These are phyloP conservation scores for Rubia tinctorum DNA, from an alignment of 305 asterid genomes.

Conservation along the genomic window DNA sequence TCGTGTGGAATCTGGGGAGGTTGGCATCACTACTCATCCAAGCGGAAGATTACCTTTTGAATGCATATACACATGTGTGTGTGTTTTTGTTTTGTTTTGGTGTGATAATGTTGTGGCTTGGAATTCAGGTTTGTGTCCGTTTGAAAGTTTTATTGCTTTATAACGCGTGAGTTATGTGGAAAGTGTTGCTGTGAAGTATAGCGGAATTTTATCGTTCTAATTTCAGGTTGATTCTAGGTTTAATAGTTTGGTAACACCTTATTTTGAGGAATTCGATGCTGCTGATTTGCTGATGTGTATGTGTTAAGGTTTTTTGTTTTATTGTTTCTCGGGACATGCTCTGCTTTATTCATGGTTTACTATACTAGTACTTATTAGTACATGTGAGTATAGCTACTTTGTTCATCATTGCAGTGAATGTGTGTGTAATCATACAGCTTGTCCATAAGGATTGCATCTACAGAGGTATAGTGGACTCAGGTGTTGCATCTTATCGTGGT, in stretches of 20 bases:
- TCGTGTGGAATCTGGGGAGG: slow-evolving; percentile 38
- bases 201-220: not conserved
- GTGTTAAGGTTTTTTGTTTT: not conserved
- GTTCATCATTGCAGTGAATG: too few species aligned
- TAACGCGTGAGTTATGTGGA: not conserved
- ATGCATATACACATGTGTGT: not conserved
- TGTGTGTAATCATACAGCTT: too few species aligned
- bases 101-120: not conserved
- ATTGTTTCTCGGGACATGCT: not conserved
- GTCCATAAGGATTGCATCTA: slow-evolving; percentile 88
- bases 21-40: slow-evolving; percentile 50
- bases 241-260: not conserved
- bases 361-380: too few species aligned
- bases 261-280: too few species aligned
- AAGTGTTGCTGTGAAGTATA: not conserved
- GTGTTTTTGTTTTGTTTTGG: not conserved
- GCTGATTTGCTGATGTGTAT: not conserved
- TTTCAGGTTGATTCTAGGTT: not conserved
- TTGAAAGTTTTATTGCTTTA: not conserved
- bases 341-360: not conserved
- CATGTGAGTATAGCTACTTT: too few species aligned
- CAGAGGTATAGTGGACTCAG: slow-evolving; percentile 76
- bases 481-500: slow-evolving; percentile 38
- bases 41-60: slow-evolving; percentile 41
- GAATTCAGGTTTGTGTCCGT: not conserved